Base-by-base conservation (phyloP, 306 rosid species). In the Quercus ilex region DNA sequence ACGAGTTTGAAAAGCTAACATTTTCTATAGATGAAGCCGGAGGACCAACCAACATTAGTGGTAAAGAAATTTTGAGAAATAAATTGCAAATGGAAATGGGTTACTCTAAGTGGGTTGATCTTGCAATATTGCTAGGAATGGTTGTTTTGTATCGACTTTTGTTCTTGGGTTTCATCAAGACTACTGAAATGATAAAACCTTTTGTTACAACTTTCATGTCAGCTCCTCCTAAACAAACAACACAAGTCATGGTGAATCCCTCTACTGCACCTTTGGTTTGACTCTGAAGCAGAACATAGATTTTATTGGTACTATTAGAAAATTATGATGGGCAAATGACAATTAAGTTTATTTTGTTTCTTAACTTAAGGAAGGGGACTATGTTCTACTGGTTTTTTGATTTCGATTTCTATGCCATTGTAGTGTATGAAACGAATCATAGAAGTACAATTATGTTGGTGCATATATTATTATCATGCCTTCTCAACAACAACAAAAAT, bases 21-120 rank as follows among this genome's bases (percentile, higher is more conserved):
- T 49, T 49, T 49, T 69, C 41, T 25, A 19, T n/a, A 10, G 20
- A 69, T 55, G 3, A 63, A 58, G 75, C 19, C 19, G 53, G 4
- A 49, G 53, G 53, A 13, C 53, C 25, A 31, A 18, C 4, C 49
- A 33, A 3, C 13, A 2, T 5, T 38, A 49, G 74, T n/a, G 93
- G 92, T 7, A 84, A 84, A 8, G 35, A 83, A 17, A 73, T 91
- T 58, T 25, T 92, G 55, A 65, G 25, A 38, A 78, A 70, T 0
- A 69, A 0, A 12, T 89, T 79, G 85, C 81, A 89, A 46, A 77
- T 89, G n/a, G 78, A 92, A 64, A 85, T 73, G 86, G 76, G 84
- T 26, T 80, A 86, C n/a, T 91, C 96, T 0, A 91, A 90, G 83
- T 90, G 97, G 95, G 83, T 89, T 69, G 90, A 90, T 84, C 85